phyloP scores from a whole-genome alignment of 2,329 filamentous ascomycete species.

The Alternaria arborescens region DNA sequence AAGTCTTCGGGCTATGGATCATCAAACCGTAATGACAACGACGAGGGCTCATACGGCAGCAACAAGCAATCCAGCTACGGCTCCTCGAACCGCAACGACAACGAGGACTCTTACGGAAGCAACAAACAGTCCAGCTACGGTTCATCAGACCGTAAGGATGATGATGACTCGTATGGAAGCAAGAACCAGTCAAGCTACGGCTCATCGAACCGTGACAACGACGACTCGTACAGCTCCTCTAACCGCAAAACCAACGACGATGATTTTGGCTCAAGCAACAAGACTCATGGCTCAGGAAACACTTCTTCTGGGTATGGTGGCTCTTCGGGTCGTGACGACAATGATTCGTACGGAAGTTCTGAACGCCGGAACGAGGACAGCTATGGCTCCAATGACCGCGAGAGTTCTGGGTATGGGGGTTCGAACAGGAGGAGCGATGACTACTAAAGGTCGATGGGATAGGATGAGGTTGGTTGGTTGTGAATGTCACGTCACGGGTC shows the following conservation, averaged over 20 bases:
- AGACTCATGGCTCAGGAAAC: background rate
- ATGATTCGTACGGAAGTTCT: conserved; percentile 9
- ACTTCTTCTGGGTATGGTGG: conserved; percentile 5
- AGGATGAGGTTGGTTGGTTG: background rate
- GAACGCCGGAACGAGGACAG: background rate
- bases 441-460: conserved; percentile 6
- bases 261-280: conserved; percentile 9
- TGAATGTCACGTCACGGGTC: background rate
- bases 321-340: background rate
- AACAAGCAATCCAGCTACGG: conserved; percentile 11
- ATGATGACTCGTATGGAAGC: conserved; percentile 9
- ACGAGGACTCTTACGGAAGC: conserved; percentile 9
- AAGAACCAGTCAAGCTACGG: conserved; percentile 18
- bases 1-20: background rate
- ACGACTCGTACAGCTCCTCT: conserved; percentile 14
- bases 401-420: conserved; percentile 8
- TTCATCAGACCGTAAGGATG: conserved; percentile 5
- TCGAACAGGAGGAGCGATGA: conserved; percentile 14
- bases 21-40: conserved; percentile 3
- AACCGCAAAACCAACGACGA: conserved; percentile 13
- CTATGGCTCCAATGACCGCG: conserved; percentile 10
- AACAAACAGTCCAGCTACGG: conserved; percentile 11
- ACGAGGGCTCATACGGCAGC: conserved; percentile 8
- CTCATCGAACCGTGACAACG: conserved; percentile 6
- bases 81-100: conserved; percentile 2